Percentiles rank a stretch among this genome's conserved stretches.
These are phyloP conservation scores for Scheffersomyces spartinae DNA, from an alignment of 805 yeast genomes.

Conservation along the genomic window DNA sequence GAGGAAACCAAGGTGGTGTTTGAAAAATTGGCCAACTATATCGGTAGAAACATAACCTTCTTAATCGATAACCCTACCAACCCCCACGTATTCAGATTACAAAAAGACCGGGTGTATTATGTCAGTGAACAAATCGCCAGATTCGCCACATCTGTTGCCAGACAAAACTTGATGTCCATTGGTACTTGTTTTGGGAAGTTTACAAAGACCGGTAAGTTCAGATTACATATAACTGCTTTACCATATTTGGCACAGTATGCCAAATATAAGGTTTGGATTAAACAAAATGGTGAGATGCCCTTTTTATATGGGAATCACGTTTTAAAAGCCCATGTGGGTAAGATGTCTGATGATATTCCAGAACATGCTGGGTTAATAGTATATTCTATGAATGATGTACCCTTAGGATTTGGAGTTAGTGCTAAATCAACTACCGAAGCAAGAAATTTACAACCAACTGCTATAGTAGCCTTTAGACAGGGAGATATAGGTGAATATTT, in stretches of 20 bases:
- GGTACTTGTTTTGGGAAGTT: conserved; percentile 94
- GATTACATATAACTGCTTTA: conserved; percentile 88
- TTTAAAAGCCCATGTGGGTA: conserved; percentile 91
- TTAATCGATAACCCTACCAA: conserved; percentile 76
- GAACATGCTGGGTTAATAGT: conserved; percentile 95
- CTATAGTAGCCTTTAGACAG: conserved; percentile 91
- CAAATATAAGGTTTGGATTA: conserved; percentile 91
- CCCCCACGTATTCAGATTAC: conserved; percentile 91
- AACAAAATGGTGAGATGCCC: conserved; percentile 97
- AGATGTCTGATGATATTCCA: conserved; percentile 94
- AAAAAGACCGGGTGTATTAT: conserved; percentile 93
- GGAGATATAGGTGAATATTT: conserved; percentile 95
- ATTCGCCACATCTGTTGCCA: conserved; percentile 81
- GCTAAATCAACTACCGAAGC: conserved; percentile 87
- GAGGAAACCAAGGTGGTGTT: conserved; percentile 94
- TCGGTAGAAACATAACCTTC: conserved; percentile 89
- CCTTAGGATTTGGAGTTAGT: conserved; percentile 91
- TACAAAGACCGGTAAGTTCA: conserved; percentile 94
- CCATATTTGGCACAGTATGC: conserved; percentile 78
- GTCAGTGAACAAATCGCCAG: conserved; percentile 75
- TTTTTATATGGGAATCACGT: conserved; percentile 94
- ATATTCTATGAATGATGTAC: conserved; percentile 83
- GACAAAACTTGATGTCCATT: conserved; percentile 82
- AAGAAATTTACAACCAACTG: conserved; percentile 82
- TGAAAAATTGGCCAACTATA: conserved; percentile 90